Evolutionary conservation across 768 basidiomycete species (phyloP), one percentile per base, ranked within the genome.

Genomic region (Pulveroboletus sp.): DNA sequence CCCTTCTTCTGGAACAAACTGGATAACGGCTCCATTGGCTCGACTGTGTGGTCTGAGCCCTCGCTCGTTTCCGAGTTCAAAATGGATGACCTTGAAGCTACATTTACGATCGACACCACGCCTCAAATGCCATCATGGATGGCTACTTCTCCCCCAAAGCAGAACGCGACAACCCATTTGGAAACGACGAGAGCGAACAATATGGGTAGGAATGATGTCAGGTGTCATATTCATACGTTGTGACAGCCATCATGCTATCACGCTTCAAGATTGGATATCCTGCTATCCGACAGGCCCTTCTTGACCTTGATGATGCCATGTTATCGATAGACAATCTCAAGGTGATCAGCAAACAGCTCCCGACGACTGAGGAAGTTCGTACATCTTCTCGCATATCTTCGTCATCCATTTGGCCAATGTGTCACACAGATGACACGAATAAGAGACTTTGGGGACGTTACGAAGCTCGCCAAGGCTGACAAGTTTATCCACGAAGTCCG

Each of bases 1-100:
- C 89, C 94, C 2, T 93, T 97, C 72, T 92, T 92, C 65, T 95
- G 94, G 93, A 86, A 82, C 54, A 94, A 95, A 57, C 52, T 94
- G 5, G 69, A 75, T n/a, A 63, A 62, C 12, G 56, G 72, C 7
- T 61, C 69, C 6, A 56, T 76, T 5, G 52, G 56, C 4, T 58
- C 75, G 7, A 87, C 87, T 1, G 75, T 97, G 10, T 97, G 91
- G 90, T 75, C 72, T 43, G 84, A 88, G 24, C 51, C 80, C 10
- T 58, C 68, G 4, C n/a, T 63, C 0, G 60, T 67, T 12, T 53
- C 77, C 1, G 51, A 72, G 5, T 72, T 92, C 38, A 75, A 83
- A 46, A 63, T 93, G 56, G 73, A 75, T 4, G 92, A 93, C 59
- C 70, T 97, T 24, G 86, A 87, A 52, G 72, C 79, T 1, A 85